A percentile compares a stretch with the other conserved stretches of the same genome.
Conservation (phyloP, 345 rosid species). For the Heritiera fomes region DNA sequence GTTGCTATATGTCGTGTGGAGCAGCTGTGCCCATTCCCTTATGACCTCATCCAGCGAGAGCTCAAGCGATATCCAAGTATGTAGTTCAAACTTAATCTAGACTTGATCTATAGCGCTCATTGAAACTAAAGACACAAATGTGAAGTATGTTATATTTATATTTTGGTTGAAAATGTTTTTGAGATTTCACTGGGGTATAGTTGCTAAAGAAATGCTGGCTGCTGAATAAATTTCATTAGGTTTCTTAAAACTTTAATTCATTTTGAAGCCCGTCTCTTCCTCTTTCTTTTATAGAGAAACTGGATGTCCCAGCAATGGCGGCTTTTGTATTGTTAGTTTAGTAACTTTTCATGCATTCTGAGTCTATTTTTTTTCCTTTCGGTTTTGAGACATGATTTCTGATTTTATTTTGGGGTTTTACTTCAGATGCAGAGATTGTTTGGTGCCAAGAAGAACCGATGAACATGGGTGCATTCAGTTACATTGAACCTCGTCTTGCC, state of each 20-base stretch:
- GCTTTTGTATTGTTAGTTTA: background rate
- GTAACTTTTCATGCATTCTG: background rate
- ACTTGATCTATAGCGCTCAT: background rate
- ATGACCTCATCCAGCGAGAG: conserved; percentile 77
- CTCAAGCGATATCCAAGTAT: conserved; percentile 77
- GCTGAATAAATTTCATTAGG: background rate
- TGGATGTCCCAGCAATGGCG: too few species aligned
- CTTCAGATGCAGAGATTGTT: conserved; percentile 62
- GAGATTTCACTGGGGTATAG: background rate
- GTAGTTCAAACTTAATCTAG: conserved; percentile 13
- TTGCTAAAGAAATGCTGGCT: background rate
- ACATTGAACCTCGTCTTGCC: conserved; percentile 59
- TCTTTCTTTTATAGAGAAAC: background rate
- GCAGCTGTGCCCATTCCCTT: conserved; percentile 80
- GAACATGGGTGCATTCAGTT: conserved; percentile 77
- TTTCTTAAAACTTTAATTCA: background rate
- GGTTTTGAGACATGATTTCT: background rate
- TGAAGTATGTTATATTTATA: background rate
- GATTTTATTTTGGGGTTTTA: background rate
- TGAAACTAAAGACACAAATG: background rate
- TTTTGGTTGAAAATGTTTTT: background rate
- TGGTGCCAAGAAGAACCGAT: conserved; percentile 94
- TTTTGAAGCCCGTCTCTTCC: background rate
- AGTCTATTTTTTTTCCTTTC: background rate
- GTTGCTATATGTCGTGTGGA: conserved; percentile 84